Conservation (phyloP, 495 filamentous ascomycete species). For the Schizothecium vesticola region DNA sequence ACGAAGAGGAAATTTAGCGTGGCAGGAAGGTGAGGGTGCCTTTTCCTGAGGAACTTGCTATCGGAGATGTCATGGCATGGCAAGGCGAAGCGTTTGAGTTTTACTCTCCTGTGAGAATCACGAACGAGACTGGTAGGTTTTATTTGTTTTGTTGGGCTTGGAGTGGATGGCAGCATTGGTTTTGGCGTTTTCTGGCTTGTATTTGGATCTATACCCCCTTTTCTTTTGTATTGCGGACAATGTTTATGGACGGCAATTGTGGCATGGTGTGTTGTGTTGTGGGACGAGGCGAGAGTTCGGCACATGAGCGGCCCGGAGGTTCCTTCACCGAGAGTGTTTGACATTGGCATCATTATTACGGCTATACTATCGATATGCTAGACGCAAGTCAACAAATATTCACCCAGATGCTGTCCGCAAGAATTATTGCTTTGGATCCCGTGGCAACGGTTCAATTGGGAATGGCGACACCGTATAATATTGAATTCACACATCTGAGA, state of each 20-base stretch:
- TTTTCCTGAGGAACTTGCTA: background rate
- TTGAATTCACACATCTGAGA: background rate
- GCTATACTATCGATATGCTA: conserved; percentile 1
- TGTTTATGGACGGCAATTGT: background rate
- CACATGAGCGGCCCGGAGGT: background rate
- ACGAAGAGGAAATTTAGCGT: conserved; percentile 4
- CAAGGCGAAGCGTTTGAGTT: background rate
- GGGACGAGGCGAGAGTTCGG: background rate
- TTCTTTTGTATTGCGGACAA: background rate
- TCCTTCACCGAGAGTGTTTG: background rate
- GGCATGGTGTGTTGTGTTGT: background rate
- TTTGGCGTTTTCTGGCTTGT: background rate
- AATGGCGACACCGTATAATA: background rate
- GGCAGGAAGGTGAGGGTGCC: background rate
- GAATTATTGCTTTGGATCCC: background rate
- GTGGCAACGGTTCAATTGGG: too few relatives aligned
- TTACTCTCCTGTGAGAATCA: background rate
- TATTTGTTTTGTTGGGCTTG: background rate
- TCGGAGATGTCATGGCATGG: background rate
- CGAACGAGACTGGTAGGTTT: background rate
- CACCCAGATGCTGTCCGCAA: background rate
- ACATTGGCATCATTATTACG: background rate
- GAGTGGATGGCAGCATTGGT: background rate
- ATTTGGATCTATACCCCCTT: conserved; percentile 3
- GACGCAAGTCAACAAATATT: conserved; percentile 8